Percentiles rank a stretch among this genome's conserved stretches.
These are phyloP conservation scores for Canavalia ensiformis DNA, from an alignment of 306 rosid species.

Conservation along the genomic window DNA sequence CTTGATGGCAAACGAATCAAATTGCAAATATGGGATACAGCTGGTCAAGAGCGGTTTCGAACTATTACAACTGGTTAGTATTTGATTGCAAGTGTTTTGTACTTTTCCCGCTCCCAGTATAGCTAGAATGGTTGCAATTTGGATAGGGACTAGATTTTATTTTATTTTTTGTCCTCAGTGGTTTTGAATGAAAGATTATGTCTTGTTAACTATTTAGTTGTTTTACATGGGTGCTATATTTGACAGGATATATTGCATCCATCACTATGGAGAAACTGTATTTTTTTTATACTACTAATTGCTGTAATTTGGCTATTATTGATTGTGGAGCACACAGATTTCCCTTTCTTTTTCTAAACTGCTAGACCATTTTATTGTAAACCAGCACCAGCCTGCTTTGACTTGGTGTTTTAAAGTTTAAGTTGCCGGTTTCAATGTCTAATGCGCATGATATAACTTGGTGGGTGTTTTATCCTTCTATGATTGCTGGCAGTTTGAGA, in stretches of 20 bases:
- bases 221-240: slow-evolving; percentile 31
- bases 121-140: slow-evolving; percentile 1
- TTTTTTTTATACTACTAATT: neutral
- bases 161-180: neutral
- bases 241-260: slow-evolving; percentile 25
- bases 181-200: slow-evolving; percentile 6
- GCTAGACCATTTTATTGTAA: slow-evolving; percentile 10
- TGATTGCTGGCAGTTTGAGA: slow-evolving; percentile 35
- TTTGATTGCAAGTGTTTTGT: slow-evolving; percentile 25
- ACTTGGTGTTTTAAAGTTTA: slow-evolving; percentile 3
- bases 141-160: slow-evolving; percentile 10
- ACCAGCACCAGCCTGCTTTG: slow-evolving; percentile 23
- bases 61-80: slow-evolving; percentile 94
- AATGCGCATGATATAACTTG: neutral
- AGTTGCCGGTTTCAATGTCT: slow-evolving; percentile 12
- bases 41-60: slow-evolving; percentile 96
- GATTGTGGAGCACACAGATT: slow-evolving; percentile 26
- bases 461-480: neutral
- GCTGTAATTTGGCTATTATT: slow-evolving; percentile 14
- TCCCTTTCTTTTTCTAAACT: slow-evolving; percentile 30
- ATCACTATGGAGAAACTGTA: neutral
- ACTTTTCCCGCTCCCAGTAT: neutral
- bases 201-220: slow-evolving; percentile 23
- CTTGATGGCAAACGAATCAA: slow-evolving; percentile 94
- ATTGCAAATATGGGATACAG: slow-evolving; percentile 99